These are phyloP conservation scores for Inga oerstediana DNA, from an alignment of 306 rosid genomes.

Conservation along the genomic window DNA sequence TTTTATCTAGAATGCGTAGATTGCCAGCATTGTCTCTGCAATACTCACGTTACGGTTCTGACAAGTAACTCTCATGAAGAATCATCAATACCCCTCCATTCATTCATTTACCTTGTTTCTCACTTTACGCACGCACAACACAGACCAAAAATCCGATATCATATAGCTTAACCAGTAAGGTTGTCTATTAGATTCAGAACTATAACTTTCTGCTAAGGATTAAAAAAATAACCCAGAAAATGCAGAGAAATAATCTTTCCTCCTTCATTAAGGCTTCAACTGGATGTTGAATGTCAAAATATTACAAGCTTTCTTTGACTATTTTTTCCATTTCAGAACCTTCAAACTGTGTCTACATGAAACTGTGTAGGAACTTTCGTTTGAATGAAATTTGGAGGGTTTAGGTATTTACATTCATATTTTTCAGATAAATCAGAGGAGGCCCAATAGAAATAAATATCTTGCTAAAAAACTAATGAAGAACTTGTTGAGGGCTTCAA, in stretches of 20 bases:
- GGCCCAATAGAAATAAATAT: conserved; percentile 15
- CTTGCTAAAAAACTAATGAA: conserved; percentile 9
- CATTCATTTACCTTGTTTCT: neutral
- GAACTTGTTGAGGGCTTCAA: neutral
- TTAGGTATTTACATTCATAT: conserved; percentile 13
- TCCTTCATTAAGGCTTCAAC: neutral
- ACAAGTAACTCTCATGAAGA: conserved; percentile 1
- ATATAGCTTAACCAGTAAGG: neutral
- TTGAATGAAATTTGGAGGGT: conserved; percentile 15
- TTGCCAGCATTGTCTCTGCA: neutral
- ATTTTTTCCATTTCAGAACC: neutral
- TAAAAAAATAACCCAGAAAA: neutral
- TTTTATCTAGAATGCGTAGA: conserved; percentile 4
- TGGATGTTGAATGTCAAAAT: neutral
- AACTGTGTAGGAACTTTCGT: neutral
- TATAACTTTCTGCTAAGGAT: neutral
- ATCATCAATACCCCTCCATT: neutral
- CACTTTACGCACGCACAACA: neutral
- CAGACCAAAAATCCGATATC: neutral
- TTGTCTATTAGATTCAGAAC: neutral
- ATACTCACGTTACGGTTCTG: conserved; percentile 3
- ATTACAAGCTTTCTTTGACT: neutral
- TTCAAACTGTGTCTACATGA: neutral
- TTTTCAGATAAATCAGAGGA: neutral
- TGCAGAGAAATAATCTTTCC: neutral